Conservation (phyloP, 2,329 filamentous ascomycete species). For the Setomelanomma holmii region DNA sequence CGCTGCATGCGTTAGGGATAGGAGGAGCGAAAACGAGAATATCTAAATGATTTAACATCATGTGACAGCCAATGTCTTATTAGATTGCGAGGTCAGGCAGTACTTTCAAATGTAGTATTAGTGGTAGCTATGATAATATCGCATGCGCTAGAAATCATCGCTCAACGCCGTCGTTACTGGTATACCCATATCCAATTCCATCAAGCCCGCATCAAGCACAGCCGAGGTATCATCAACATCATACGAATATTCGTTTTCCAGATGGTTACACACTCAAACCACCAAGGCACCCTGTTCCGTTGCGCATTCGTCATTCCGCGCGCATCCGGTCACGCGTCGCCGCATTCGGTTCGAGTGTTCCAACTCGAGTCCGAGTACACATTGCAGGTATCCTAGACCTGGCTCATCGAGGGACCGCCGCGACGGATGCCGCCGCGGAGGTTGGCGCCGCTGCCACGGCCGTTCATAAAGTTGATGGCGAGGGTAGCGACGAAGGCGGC, state of each 20-base stretch:
- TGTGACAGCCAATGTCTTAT: too few relatives aligned
- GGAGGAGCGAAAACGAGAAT: too few relatives aligned
- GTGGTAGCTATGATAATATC: neutral
- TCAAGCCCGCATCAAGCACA: neutral
- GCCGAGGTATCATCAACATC: neutral
- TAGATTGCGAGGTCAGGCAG: too few relatives aligned
- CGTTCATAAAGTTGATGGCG: constrained; percentile 63
- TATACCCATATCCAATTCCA: neutral
- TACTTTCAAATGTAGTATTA: neutral
- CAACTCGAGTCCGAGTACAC: constrained; percentile 32
- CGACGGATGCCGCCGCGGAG: constrained; percentile 57
- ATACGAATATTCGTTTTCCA: constrained; percentile 1
- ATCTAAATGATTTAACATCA: too few relatives aligned
- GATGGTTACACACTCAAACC: too few relatives aligned
- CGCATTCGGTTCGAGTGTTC: constrained; percentile 32
- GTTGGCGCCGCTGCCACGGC: constrained; percentile 55
- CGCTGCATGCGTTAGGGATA: too few relatives aligned
- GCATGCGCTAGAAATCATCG: constrained; percentile 1
- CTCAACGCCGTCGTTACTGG: neutral
- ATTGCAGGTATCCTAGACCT: constrained; percentile 56
- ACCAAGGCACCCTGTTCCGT: neutral
- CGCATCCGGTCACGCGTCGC: constrained; percentile 10
- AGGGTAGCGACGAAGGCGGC: constrained; percentile 63
- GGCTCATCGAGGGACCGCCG: constrained; percentile 60
- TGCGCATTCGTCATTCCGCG: neutral